A percentile compares a stretch with the other conserved stretches of the same genome.
These are phyloP conservation scores for Angomonas deanei DNA, from an alignment of 208 protist genomes.

Conservation along the genomic window DNA sequence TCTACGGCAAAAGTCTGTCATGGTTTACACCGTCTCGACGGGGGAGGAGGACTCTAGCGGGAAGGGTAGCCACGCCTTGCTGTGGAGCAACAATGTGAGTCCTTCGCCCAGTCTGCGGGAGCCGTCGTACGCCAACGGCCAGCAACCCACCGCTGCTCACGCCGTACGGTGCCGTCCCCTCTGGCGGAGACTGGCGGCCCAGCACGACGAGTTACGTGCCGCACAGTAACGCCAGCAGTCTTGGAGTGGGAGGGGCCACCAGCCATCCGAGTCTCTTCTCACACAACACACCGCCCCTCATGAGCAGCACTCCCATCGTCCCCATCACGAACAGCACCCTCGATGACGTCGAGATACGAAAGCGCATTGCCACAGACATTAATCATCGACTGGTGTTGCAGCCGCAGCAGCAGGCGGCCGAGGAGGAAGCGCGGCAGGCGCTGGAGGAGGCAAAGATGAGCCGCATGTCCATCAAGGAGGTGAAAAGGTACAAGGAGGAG, in stretches of 20 bases:
- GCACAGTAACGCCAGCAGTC: not conserved
- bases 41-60: no score
- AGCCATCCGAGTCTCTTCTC: not conserved
- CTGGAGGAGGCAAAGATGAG: constrained; percentile 1
- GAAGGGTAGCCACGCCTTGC: no score
- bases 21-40: not conserved
- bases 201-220: no score
- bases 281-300: not conserved
- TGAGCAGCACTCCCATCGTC: not conserved
- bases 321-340: constrained; percentile 17
- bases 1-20: no score
- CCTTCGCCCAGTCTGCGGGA: no score
- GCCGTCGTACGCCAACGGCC: not conserved
- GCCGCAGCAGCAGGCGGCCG: not conserved
- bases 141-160: not conserved
- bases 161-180: no score
- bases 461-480: not conserved
- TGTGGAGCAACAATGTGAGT: no score
- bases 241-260: not conserved
- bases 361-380: constrained; percentile 23
- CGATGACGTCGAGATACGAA: constrained; percentile 19
- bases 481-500: constrained; percentile 4
- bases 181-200: no score
- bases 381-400: not conserved
- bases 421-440: not conserved